phyloP scores from a whole-genome alignment of 2,329 filamentous ascomycete genomes.

The Diaporthe sp. region DNA sequence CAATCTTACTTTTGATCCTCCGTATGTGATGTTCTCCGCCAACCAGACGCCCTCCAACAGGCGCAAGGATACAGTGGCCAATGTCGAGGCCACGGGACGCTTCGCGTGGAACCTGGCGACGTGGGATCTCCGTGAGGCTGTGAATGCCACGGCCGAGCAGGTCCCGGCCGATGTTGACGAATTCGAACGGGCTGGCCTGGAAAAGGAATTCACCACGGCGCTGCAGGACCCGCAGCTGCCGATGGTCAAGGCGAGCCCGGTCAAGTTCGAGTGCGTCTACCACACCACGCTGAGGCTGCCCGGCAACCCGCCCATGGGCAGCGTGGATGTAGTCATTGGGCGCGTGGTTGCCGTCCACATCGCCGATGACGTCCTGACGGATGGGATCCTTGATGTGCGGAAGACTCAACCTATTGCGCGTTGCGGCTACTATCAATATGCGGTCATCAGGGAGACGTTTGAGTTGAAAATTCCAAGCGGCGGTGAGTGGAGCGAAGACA shows the following conservation, averaged over 20 bases:
- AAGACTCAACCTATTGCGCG: constrained; percentile 73
- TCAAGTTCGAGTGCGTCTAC: constrained; percentile 72
- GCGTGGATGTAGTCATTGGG: constrained; percentile 70
- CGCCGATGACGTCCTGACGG: constrained; percentile 65
- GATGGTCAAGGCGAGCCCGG: constrained; percentile 68
- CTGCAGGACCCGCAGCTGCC: constrained; percentile 53
- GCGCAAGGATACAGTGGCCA: constrained; percentile 71
- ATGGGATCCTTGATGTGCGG: constrained; percentile 67
- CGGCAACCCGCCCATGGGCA: constrained; percentile 70
- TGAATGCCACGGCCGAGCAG: constrained; percentile 68
- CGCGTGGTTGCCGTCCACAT: constrained; percentile 71
- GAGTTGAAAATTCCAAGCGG: constrained; percentile 66
- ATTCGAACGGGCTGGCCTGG: constrained; percentile 63
- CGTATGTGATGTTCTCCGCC: constrained; percentile 73
- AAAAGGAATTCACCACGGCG: constrained; percentile 59
- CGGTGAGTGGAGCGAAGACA: constrained; percentile 37
- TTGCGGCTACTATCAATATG: constrained; percentile 73
- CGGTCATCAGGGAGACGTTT: constrained; percentile 68
- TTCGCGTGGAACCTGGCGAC: constrained; percentile 74
- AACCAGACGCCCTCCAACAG: constrained; percentile 64
- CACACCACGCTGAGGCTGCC: constrained; percentile 68
- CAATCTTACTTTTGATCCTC: constrained; percentile 74
- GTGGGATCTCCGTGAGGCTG: constrained; percentile 66
- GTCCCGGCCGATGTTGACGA: constrained; percentile 66
- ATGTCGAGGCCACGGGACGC: constrained; percentile 67